A percentile compares a stretch with the other conserved stretches of the same genome.
These are phyloP conservation scores for Barnettozyma siamensis DNA, from an alignment of 805 yeast genomes.

Conservation along the genomic window DNA sequence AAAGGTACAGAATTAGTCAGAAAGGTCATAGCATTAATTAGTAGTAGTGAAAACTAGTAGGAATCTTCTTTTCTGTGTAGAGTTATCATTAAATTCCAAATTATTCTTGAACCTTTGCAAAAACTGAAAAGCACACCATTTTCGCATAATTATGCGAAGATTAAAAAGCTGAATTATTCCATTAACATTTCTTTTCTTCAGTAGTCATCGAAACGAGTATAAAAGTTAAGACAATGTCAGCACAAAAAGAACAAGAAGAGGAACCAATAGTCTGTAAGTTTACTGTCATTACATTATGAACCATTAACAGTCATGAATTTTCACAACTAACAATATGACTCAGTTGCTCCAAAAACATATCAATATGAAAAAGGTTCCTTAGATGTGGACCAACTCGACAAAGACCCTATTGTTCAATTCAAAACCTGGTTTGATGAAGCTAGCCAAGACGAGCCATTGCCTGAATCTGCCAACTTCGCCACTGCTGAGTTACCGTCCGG, in stretches of 20 bases:
- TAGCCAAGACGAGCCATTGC: slow-evolving; percentile 48
- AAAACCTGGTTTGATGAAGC: slow-evolving; percentile 83
- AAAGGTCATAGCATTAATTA: no score
- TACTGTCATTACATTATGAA: no score
- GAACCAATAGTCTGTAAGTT: slow-evolving; percentile 24
- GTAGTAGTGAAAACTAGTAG: no score
- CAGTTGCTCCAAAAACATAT: slow-evolving; percentile 77
- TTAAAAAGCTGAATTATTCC: no score
- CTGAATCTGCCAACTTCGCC: slow-evolving; percentile 83
- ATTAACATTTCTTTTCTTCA: background rate
- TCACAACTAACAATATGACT: background rate
- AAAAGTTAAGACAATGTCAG: slow-evolving; percentile 1
- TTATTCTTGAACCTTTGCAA: no score
- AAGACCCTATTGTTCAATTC: slow-evolving; percentile 73
- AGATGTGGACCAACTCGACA: slow-evolving; percentile 43
- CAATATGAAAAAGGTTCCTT: slow-evolving; percentile 73
- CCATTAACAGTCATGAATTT: no score
- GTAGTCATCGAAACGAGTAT: background rate
- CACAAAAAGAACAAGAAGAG: slow-evolving; percentile 9
- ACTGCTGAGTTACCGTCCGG: slow-evolving; percentile 89
- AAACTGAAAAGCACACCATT: no score
- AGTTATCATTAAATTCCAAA: no score
- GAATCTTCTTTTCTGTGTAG: no score
- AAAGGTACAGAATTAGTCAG: no score
- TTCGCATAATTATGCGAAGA: no score